Evolutionary conservation across 1,284 basidiomycete genomes (phyloP), one percentile per base, ranked within the genome.

Genomic region (Tylopilus sp.): DNA sequence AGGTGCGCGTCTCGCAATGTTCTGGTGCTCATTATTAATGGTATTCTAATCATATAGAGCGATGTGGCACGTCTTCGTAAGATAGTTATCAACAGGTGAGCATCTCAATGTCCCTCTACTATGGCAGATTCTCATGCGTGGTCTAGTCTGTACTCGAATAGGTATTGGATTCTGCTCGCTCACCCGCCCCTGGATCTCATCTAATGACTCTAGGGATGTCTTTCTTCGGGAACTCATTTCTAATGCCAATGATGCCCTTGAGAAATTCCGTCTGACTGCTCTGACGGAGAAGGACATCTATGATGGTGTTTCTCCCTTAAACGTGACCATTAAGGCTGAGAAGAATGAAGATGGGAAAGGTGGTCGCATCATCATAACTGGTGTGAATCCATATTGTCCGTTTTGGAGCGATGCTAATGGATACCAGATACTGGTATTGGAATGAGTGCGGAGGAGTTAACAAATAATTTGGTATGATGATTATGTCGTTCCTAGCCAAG

Each of bases 221-320:
- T 98, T 97, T 79, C 87, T 98, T 59, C 93, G 96, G 54, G 96
- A 98, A 81, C 84, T 98, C 57, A 87, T 98, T 65, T 97, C 95
- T 16, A 98, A 98, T 76, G 92, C 95, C 41, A 97, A 97, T 78
- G 96, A 98, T 78, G 96, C 97, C 2, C 83, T 98, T 52, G 96
- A 98, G 79, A 98, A 98, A 80, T 87, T 97, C 57, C 92, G 96
- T 33, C 82, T 98, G 47, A 91, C 89, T 33, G 85, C 94, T 18
- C 83, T 98, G 68, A 96, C 88, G n/a, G 92, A 97, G 77, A 91
- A 90, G 73, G 81, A 79, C 32, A 82, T 92, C 22, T 89, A 94
- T 82, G 86, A 91, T 69, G 91, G 91, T 51, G 83, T 86, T 47
- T 87, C 90, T 44, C 83, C 88, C 19, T 83, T 96, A 67, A 98